Evolutionary conservation across 2,329 filamentous ascomycete genomes (phyloP).

Genomic region (Fusarium paranaense): DNA sequence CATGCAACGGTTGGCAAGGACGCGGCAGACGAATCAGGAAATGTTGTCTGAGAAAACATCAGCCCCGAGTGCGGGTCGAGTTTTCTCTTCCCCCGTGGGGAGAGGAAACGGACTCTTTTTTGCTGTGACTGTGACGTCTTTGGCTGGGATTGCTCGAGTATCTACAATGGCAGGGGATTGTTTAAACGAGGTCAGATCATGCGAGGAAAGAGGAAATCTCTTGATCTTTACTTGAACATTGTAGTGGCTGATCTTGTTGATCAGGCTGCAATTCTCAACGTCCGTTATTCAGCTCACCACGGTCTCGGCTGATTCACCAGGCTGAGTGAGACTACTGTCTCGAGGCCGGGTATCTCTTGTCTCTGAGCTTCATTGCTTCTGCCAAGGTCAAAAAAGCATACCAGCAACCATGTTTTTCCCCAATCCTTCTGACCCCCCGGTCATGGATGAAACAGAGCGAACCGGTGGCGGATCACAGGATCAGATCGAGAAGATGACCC

Average conservation of each 20-base stretch:
- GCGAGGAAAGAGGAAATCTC: neutral
- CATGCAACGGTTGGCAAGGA: slow-evolving; percentile 21
- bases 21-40: slow-evolving; percentile 20
- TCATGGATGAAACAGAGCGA: slow-evolving; percentile 23
- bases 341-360: neutral
- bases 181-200: neutral
- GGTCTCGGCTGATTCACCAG: neutral
- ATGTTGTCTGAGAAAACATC: slow-evolving; percentile 15
- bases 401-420: neutral
- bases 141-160: neutral
- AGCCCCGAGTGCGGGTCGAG: neutral
- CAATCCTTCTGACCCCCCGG: neutral
- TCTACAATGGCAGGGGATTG: neutral
- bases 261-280: neutral
- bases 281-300: neutral
- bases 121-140: neutral
- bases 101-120: slow-evolving; percentile 20
- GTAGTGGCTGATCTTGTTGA: neutral
- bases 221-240: neutral
- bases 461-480: slow-evolving; percentile 13
- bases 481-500: slow-evolving; percentile 29
- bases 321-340: neutral
- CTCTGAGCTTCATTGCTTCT: neutral
- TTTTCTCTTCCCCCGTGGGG: slow-evolving; percentile 28
- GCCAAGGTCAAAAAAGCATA: neutral